Evolutionary conservation across 345 rosid genomes (phyloP).

Genomic region (Syzygium jambos): DNA sequence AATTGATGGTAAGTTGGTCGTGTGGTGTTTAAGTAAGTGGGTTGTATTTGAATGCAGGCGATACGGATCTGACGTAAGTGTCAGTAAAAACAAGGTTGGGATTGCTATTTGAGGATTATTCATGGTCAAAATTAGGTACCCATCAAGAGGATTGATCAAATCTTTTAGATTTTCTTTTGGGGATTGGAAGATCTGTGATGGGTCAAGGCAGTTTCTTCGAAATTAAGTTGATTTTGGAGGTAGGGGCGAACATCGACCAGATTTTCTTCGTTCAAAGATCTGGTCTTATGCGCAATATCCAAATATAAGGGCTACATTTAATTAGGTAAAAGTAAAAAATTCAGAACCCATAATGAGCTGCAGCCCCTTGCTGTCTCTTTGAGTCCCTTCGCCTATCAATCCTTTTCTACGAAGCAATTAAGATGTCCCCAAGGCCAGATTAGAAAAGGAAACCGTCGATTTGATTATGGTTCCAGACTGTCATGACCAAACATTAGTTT

Average conservation of each 20-base stretch:
- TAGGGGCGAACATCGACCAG: background rate
- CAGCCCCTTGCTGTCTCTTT: constrained; percentile 9
- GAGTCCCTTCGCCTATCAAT: background rate
- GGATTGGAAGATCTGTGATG: constrained; percentile 7
- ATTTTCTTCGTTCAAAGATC: background rate
- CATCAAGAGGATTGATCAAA: constrained; percentile 12
- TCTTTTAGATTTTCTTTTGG: constrained; percentile 13
- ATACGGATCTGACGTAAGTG: background rate
- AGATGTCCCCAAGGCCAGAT: background rate
- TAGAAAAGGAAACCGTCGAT: background rate
- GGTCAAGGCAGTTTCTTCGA: constrained; percentile 3
- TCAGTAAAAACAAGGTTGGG: too few relatives aligned
- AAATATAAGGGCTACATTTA: background rate
- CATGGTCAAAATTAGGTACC: constrained; percentile 29
- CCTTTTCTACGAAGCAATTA: background rate
- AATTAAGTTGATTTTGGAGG: background rate
- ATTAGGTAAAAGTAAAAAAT: background rate
- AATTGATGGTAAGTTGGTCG: background rate
- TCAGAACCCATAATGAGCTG: constrained; percentile 6
- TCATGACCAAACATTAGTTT: background rate
- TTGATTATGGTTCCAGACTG: background rate
- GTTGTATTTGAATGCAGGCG: background rate
- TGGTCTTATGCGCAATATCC: background rate
- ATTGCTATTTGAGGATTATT: background rate
- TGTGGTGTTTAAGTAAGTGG: background rate